phyloP scores from a whole-genome alignment of 768 basidiomycete species.

The Leccinum barrowsii region DNA sequence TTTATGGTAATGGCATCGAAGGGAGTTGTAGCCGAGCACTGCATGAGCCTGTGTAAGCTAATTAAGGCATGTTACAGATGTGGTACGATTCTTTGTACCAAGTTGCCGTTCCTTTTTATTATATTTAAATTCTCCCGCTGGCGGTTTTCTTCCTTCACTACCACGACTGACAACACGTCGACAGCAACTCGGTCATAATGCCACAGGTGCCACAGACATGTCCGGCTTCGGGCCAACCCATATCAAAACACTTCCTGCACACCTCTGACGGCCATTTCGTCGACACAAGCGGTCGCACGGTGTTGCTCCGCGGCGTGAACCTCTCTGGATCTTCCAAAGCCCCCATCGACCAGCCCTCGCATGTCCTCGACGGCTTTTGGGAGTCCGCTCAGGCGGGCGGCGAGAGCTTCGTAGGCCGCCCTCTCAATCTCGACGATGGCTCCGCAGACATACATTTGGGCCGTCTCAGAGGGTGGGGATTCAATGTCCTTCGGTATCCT shows the following conservation, averaged over 20 bases:
- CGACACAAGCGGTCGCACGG: conserved; percentile 67
- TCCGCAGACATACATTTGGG: conserved; percentile 82
- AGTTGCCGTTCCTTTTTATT: neutral
- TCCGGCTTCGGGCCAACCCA: conserved; percentile 14
- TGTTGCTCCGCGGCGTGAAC: conserved; percentile 93
- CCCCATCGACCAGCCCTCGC: conserved; percentile 66
- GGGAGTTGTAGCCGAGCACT: neutral
- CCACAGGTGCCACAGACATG: conserved; percentile 21
- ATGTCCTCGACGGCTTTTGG: conserved; percentile 77
- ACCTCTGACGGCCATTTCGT: conserved; percentile 69
- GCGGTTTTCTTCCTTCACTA: neutral
- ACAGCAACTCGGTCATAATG: conserved; percentile 12
- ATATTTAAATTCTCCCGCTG: neutral
- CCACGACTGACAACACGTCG: neutral
- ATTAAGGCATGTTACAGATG: conserved; percentile 12
- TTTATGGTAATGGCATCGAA: neutral
- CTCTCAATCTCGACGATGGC: conserved; percentile 81
- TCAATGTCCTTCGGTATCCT: conserved; percentile 76
- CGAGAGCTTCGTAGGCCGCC: conserved; percentile 69
- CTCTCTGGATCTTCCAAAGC: conserved; percentile 87
- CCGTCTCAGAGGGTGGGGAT: conserved; percentile 90
- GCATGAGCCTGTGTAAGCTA: neutral
- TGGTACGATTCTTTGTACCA: conserved; percentile 20
- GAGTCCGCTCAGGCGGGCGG: conserved; percentile 67
- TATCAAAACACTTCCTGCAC: conserved; percentile 47